Evolutionary conservation across 768 basidiomycete species (phyloP).

Genomic region (Naganishia vishniacii): DNA sequence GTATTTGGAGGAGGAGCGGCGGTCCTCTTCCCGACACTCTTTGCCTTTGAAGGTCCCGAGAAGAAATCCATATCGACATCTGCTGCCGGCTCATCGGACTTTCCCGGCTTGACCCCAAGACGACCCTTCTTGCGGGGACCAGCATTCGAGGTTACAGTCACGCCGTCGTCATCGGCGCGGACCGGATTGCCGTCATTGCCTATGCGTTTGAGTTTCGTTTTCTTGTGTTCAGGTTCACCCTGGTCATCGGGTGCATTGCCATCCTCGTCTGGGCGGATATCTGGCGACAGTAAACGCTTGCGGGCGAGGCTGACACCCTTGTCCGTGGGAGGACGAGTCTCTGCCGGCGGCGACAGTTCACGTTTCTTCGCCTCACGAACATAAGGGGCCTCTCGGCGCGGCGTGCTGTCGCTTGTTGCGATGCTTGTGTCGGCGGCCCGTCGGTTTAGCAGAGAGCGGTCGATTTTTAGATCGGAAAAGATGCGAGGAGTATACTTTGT

Average conservation of each 20-base stretch:
- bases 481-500: slow-evolving; percentile 2
- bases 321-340: background rate
- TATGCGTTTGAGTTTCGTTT: slow-evolving; percentile 4
- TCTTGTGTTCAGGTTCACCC: background rate
- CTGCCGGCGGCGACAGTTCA: background rate
- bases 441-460: background rate
- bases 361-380: background rate
- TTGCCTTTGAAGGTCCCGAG: background rate
- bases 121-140: background rate
- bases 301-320: background rate
- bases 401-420: background rate
- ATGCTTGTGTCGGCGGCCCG: background rate
- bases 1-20: background rate
- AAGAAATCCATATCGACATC: slow-evolving; percentile 21
- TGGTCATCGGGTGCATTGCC: background rate
- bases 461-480: slow-evolving; percentile 9
- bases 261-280: background rate
- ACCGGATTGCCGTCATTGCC: slow-evolving; percentile 12
- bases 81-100: background rate
- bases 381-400: background rate
- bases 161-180: background rate
- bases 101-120: background rate
- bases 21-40: background rate
- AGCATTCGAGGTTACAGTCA: slow-evolving; percentile 12
- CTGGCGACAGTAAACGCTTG: background rate